These are phyloP conservation scores for Yarrowia galli DNA, from an alignment of 1,139 yeast genomes.

Conservation along the genomic window DNA sequence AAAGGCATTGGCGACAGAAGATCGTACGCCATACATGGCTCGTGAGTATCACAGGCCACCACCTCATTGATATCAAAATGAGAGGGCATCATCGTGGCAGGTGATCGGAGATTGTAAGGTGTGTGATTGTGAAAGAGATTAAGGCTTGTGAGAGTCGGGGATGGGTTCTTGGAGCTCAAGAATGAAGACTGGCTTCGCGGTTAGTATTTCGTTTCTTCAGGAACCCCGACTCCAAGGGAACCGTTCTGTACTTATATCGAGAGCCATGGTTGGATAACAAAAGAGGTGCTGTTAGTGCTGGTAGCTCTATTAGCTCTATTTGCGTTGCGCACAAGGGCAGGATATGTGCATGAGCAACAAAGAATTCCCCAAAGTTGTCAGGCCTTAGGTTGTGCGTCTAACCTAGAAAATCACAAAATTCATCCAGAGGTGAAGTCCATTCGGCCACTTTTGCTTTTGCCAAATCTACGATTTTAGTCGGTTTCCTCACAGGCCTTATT, in stretches of 20 bases:
- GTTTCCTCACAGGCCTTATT: neutral
- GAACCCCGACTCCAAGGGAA: neutral
- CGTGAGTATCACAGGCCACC: constrained; percentile 24
- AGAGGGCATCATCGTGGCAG: constrained; percentile 37
- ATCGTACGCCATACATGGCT: constrained; percentile 28
- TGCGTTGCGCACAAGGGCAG: constrained; percentile 36
- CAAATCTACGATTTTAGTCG: constrained; percentile 16
- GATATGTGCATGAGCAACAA: constrained; percentile 21
- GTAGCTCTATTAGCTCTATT: constrained; percentile 26
- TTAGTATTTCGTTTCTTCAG: neutral
- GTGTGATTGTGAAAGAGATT: neutral
- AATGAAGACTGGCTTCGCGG: neutral
- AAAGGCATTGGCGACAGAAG: constrained; percentile 28
- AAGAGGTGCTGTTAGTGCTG: constrained; percentile 30
- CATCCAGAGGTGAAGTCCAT: constrained; percentile 7
- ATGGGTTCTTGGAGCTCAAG: neutral
- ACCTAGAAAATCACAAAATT: constrained; percentile 32
- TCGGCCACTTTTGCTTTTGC: constrained; percentile 16
- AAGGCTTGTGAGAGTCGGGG: neutral
- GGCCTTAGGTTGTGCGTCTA: constrained; percentile 23
- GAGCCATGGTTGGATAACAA: constrained; percentile 13
- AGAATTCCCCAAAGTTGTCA: constrained; percentile 22
- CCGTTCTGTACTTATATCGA: constrained; percentile 22
- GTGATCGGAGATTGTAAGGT: neutral
- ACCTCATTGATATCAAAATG: constrained; percentile 38